phyloP scores from a whole-genome alignment of 345 rosid genomes.

The Limnanthes douglasii region DNA sequence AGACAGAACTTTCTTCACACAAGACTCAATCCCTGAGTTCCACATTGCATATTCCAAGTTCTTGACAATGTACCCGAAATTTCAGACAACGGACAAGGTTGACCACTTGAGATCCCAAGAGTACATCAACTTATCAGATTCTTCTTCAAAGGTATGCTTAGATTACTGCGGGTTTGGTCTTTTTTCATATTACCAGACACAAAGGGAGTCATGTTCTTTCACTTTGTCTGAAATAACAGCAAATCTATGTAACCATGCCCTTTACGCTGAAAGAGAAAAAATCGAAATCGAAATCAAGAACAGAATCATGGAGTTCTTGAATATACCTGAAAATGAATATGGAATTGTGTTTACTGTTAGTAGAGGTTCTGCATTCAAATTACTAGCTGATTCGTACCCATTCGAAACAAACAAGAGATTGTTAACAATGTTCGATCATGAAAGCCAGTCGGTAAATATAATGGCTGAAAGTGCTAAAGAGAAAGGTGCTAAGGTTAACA shows the following conservation, averaged over 20 bases:
- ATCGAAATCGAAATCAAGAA: conserved; percentile 44
- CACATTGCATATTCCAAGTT: conserved; percentile 41
- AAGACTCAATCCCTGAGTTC: conserved; percentile 30
- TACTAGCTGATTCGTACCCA: conserved; percentile 55
- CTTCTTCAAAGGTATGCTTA: conserved; percentile 46
- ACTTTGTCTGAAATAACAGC: conserved; percentile 51
- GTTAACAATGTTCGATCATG: conserved; percentile 61
- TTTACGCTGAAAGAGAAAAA: conserved; percentile 40
- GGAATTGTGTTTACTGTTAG: conserved; percentile 54
- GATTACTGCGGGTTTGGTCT: conserved; percentile 66
- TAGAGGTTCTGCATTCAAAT: conserved; percentile 57
- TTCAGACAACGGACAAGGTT: conserved; percentile 35
- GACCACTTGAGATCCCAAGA: conserved; percentile 40
- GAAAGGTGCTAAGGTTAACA: conserved; percentile 49
- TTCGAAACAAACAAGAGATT: conserved; percentile 40
- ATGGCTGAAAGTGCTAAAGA: conserved; percentile 62
- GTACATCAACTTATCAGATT: conserved; percentile 32
- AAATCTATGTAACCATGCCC: conserved; percentile 50
- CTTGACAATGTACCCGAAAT: conserved; percentile 53
- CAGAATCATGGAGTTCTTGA: conserved; percentile 47
- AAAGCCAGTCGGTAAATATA: conserved; percentile 65
- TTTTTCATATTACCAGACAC: conserved; percentile 40
- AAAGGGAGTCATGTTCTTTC: conserved; percentile 42
- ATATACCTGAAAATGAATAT: conserved; percentile 52
- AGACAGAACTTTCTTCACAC: conserved; percentile 23